phyloP scores from a whole-genome alignment of 139 green algal genomes.

The Chlamydomonas sp. region DNA sequence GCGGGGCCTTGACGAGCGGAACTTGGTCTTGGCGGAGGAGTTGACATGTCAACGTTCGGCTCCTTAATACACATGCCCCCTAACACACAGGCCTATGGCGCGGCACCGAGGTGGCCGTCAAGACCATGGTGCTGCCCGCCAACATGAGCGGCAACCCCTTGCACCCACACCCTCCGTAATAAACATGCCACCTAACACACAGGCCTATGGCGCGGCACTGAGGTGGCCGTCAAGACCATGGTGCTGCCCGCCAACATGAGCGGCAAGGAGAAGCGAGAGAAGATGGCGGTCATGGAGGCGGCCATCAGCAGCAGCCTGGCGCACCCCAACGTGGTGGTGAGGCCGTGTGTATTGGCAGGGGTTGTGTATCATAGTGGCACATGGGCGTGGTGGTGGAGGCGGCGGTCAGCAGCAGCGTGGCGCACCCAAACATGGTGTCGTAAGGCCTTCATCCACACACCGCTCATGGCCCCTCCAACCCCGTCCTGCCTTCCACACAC shows the following conservation, averaged over 20 bases:
- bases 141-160: constrained; percentile 38
- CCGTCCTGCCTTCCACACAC: too few relatives aligned
- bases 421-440: constrained; percentile 11
- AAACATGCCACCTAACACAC: background rate
- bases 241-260: constrained; percentile 49
- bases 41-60: too few relatives aligned
- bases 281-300: constrained; percentile 64
- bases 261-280: constrained; percentile 49
- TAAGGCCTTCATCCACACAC: too few relatives aligned
- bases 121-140: constrained; percentile 54
- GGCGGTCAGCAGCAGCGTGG: background rate
- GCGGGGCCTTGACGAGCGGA: too few relatives aligned
- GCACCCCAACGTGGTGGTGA: constrained; percentile 55
- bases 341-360: too few relatives aligned
- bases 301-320: constrained; percentile 54
- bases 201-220: constrained; percentile 50
- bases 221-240: constrained; percentile 60
- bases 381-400: background rate
- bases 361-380: too few relatives aligned
- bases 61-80: too few relatives aligned
- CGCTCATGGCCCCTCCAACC: too few relatives aligned
- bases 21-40: too few relatives aligned
- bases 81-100: constrained; percentile 47
- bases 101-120: constrained; percentile 52
- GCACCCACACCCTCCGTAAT: too few relatives aligned